phyloP scores from a whole-genome alignment of 1,284 basidiomycete genomes.

The Cystobasidium pallidum region DNA sequence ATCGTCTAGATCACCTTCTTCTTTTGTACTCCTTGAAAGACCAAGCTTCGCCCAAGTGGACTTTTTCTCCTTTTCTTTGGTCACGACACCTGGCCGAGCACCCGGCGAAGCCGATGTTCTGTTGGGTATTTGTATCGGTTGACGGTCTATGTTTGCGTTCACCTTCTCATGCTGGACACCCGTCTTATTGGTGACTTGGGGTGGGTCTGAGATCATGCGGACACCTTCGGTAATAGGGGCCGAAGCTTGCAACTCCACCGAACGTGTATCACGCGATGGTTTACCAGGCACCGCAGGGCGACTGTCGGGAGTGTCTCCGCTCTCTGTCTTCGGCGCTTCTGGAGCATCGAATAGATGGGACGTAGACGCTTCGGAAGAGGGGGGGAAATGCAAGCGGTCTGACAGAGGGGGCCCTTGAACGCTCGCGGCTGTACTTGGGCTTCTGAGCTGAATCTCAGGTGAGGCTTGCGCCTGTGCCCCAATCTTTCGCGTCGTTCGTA shows the following conservation, averaged over 20 bases:
- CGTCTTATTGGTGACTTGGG: not conserved
- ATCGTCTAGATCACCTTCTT: conserved; percentile 27
- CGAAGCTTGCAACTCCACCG: not conserved
- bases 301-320: not conserved
- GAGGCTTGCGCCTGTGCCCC: not conserved
- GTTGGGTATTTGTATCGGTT: conserved; percentile 1
- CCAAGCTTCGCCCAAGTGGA: conserved; percentile 62
- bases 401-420: not conserved
- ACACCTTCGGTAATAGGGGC: not conserved
- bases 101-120: not conserved
- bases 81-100: not conserved
- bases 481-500: conserved; percentile 9
- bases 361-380: not conserved
- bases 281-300: conserved; percentile 1
- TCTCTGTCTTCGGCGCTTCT: not conserved
- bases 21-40: conserved; percentile 31
- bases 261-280: not conserved
- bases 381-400: not conserved
- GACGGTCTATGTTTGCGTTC: not conserved
- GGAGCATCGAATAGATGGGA: conserved; percentile 2
- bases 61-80: conserved; percentile 77
- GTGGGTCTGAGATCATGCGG: not conserved
- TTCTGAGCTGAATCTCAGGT: not conserved
- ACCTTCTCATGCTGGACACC: not conserved
- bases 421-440: not conserved